These are phyloP conservation scores for Lachnellula suecica DNA, from an alignment of 2,329 filamentous ascomycete genomes.

Conservation along the genomic window DNA sequence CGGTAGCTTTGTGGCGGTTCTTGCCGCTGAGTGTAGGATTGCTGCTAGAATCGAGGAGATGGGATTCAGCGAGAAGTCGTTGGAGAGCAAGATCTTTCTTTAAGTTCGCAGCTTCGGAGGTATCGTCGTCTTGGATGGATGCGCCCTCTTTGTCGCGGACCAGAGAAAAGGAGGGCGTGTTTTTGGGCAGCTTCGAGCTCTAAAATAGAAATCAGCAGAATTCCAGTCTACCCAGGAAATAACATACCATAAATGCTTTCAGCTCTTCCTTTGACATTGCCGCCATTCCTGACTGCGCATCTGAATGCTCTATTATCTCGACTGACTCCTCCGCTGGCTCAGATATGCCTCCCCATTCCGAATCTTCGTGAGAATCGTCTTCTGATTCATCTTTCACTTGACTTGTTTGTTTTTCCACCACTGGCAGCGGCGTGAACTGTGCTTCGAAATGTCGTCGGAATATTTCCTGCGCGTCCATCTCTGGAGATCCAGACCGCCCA, in stretches of 20 bases:
- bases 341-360: constrained; percentile 65
- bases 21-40: constrained; percentile 55
- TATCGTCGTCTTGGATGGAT: constrained; percentile 47
- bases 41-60: constrained; percentile 68
- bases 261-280: constrained; percentile 66
- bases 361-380: constrained; percentile 36
- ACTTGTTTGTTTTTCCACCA: constrained; percentile 22
- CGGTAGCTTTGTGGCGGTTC: constrained; percentile 77
- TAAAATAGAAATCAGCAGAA: constrained; percentile 13
- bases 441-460: constrained; percentile 86
- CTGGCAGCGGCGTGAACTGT: constrained; percentile 73
- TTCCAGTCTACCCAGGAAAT: not conserved
- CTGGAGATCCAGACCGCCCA: constrained; percentile 21
- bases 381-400: constrained; percentile 18
- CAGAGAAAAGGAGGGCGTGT: constrained; percentile 20
- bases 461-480: constrained; percentile 66
- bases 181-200: constrained; percentile 32
- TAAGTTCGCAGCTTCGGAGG: constrained; percentile 64
- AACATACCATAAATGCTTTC: constrained; percentile 73
- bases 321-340: constrained; percentile 44
- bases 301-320: constrained; percentile 44
- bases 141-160: constrained; percentile 23
- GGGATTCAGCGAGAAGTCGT: constrained; percentile 85
- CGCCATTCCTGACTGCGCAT: constrained; percentile 25
- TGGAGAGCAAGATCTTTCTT: constrained; percentile 93